Conservation (phyloP, 495 filamentous ascomycete genomes). For the Neurospora sp. region DNA sequence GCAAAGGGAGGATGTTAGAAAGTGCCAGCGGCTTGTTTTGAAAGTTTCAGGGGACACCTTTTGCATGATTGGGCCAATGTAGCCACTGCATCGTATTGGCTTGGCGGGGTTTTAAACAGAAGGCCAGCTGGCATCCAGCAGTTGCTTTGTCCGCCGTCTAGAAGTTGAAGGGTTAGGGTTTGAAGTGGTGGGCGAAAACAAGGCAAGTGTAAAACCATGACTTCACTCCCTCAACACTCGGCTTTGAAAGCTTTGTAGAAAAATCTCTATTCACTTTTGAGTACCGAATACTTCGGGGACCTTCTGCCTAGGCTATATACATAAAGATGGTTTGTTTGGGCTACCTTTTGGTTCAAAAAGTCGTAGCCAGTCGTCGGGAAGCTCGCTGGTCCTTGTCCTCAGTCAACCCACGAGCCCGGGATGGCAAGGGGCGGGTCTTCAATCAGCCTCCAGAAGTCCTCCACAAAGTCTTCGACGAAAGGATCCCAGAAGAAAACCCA, state of each 20-base stretch:
- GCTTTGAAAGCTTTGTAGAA: neutral
- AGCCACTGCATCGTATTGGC: neutral
- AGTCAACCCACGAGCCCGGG: neutral
- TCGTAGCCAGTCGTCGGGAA: neutral
- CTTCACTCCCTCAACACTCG: neutral
- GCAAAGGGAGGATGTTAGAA: neutral
- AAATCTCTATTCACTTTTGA: neutral
- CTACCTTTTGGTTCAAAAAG: neutral
- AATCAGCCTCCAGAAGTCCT: neutral
- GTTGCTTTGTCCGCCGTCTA: neutral
- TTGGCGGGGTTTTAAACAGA: neutral
- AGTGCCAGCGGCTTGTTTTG: neutral
- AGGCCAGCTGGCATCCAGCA: neutral
- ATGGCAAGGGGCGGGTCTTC: neutral
- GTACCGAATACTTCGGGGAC: neutral
- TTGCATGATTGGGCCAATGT: neutral
- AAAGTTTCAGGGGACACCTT: neutral
- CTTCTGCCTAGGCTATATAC: neutral
- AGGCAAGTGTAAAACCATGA: neutral
- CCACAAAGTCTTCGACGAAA: neutral
- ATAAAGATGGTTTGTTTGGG: neutral
- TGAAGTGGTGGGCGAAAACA: neutral
- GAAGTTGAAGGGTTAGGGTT: neutral
- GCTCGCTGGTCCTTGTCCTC: neutral
- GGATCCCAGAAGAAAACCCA: neutral